Evolutionary conservation across 1,139 yeast genomes (phyloP).

Genomic region (Kodamaea sp.): DNA sequence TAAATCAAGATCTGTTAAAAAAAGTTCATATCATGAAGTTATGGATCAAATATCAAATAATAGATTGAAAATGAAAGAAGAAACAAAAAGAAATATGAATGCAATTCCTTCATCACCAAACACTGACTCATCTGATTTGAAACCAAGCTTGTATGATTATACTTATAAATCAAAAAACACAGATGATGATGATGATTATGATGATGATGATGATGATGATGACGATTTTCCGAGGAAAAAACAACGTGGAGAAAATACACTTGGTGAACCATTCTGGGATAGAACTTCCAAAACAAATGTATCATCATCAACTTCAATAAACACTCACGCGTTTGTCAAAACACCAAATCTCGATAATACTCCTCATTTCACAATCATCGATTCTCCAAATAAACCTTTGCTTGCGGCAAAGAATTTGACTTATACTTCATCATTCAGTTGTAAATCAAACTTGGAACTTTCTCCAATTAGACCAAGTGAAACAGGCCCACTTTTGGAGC

Average conservation of each 20-base stretch:
- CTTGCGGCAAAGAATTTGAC: constrained; percentile 44
- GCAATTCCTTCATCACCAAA: constrained; percentile 37
- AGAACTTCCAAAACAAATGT: constrained; percentile 1
- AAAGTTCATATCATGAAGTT: constrained; percentile 43
- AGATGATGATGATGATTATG: constrained; percentile 9
- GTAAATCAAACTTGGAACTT: constrained; percentile 59
- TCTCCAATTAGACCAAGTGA: constrained; percentile 56
- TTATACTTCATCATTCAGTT: constrained; percentile 60
- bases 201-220: constrained; percentile 7
- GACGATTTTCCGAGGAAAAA: constrained; percentile 17
- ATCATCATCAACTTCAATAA: background rate
- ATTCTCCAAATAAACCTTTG: constrained; percentile 40
- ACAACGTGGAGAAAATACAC: constrained; percentile 9
- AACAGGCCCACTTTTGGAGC: constrained; percentile 63
- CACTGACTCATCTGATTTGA: constrained; percentile 8
- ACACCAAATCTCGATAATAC: constrained; percentile 17
- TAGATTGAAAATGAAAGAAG: constrained; percentile 11
- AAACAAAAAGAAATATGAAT: constrained; percentile 19
- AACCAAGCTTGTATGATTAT: constrained; percentile 3
- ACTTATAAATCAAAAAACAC: constrained; percentile 6
- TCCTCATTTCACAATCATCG: constrained; percentile 29
- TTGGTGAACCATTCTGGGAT: constrained; percentile 15
- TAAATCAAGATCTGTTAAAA: constrained; percentile 53
- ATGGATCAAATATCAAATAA: constrained; percentile 37
- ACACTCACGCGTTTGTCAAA: constrained; percentile 3